Percentiles rank a stretch among this genome's conserved stretches.
Conservation (phyloP, 495 filamentous ascomycete species). For the Hypoxylon intermedium region DNA sequence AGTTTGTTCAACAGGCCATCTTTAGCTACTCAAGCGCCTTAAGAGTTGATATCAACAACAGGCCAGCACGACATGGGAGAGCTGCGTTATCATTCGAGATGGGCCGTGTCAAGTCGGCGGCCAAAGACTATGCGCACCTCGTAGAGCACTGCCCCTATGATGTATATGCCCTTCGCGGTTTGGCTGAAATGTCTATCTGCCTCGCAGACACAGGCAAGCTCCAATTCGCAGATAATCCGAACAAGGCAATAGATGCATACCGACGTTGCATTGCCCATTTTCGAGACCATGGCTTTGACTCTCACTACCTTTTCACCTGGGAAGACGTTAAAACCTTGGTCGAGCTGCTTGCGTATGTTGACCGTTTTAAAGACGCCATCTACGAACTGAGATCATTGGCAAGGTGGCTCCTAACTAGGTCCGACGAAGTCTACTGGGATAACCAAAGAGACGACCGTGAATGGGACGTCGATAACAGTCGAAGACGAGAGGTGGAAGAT, state of each 20-base stretch:
- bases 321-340: constrained; percentile 83
- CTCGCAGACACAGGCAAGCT: constrained; percentile 35
- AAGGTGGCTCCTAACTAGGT: constrained; percentile 82
- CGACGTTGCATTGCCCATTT: constrained; percentile 64
- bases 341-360: constrained; percentile 73
- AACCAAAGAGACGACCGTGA: constrained; percentile 83
- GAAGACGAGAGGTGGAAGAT: constrained; percentile 65
- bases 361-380: constrained; percentile 69
- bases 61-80: constrained; percentile 66
- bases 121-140: constrained; percentile 38
- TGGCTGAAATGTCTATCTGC: constrained; percentile 37
- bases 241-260: constrained; percentile 67
- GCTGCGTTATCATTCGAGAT: constrained; percentile 65
- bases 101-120: constrained; percentile 46
- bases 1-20: too few species aligned
- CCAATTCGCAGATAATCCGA: constrained; percentile 30
- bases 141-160: constrained; percentile 32
- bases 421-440: constrained; percentile 81
- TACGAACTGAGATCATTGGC: constrained; percentile 70
- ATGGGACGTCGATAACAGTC: constrained; percentile 79
- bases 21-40: constrained; percentile 77
- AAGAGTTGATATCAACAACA: constrained; percentile 63
- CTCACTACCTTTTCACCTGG: constrained; percentile 72
- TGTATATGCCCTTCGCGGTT: constrained; percentile 38
- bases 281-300: constrained; percentile 47